These are phyloP conservation scores for Myxozyma neglecta DNA, from an alignment of 805 yeast genomes.

Conservation along the genomic window DNA sequence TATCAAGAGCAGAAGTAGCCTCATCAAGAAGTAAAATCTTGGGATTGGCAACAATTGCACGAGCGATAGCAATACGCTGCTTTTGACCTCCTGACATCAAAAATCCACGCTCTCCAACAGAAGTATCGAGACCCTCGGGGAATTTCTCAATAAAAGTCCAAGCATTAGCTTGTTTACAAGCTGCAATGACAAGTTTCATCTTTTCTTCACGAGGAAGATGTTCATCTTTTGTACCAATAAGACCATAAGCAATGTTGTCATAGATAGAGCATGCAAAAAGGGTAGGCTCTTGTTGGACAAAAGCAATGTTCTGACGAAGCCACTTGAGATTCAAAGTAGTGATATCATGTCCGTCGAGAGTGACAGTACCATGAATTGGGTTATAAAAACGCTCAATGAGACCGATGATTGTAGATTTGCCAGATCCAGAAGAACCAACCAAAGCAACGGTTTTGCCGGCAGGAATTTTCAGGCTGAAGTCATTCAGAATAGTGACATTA, in stretches of 20 bases:
- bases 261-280: slow-evolving; percentile 81
- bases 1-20: slow-evolving; percentile 67
- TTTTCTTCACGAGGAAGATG: slow-evolving; percentile 43
- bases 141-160: slow-evolving; percentile 50
- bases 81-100: slow-evolving; percentile 71
- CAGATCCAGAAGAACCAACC: slow-evolving; percentile 95
- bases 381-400: slow-evolving; percentile 88
- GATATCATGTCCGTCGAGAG: slow-evolving; percentile 83
- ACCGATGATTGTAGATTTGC: slow-evolving; percentile 86
- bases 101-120: slow-evolving; percentile 56
- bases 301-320: slow-evolving; percentile 74
- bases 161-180: slow-evolving; percentile 56
- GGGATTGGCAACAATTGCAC: slow-evolving; percentile 59
- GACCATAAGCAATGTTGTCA: slow-evolving; percentile 79
- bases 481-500: slow-evolving; percentile 75
- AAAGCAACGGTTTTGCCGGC: slow-evolving; percentile 90
- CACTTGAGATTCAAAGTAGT: slow-evolving; percentile 69
- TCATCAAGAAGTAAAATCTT: slow-evolving; percentile 59
- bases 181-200: slow-evolving; percentile 44
- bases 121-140: slow-evolving; percentile 53
- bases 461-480: slow-evolving; percentile 75
- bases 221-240: slow-evolving; percentile 41
- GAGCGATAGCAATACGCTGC: slow-evolving; percentile 62
- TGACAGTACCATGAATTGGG: slow-evolving; percentile 67
- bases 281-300: slow-evolving; percentile 96